Evolutionary conservation across 805 yeast species (phyloP).

Genomic region (Dipodascus albidus): DNA sequence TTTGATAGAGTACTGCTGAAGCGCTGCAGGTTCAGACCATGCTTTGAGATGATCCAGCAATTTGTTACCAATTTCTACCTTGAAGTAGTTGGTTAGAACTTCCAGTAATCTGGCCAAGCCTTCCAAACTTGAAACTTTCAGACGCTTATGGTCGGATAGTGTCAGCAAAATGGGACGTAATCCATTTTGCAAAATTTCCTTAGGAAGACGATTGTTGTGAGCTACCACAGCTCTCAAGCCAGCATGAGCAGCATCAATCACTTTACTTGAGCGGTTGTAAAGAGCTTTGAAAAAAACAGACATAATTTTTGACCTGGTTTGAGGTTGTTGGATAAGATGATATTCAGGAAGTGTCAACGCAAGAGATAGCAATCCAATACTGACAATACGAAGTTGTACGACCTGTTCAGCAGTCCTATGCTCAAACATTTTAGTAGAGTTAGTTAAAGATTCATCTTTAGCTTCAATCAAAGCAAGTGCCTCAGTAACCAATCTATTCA

Average conservation of each 20-base stretch:
- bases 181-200: conserved; percentile 90
- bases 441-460: conserved; percentile 89
- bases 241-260: conserved; percentile 85
- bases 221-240: conserved; percentile 77
- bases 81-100: conserved; percentile 79
- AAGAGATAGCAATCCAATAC: conserved; percentile 69
- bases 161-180: conserved; percentile 92
- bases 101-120: conserved; percentile 83
- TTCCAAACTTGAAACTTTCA: conserved; percentile 81
- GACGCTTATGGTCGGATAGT: conserved; percentile 81
- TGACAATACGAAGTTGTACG: conserved; percentile 77
- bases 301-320: conserved; percentile 67
- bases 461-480: conserved; percentile 94
- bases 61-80: conserved; percentile 93
- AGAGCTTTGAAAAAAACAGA: conserved; percentile 93
- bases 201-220: conserved; percentile 82
- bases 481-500: conserved; percentile 73
- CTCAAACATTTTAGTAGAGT: conserved; percentile 76
- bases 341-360: conserved; percentile 82
- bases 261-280: conserved; percentile 72
- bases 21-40: conserved; percentile 79
- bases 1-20: conserved; percentile 66
- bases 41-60: conserved; percentile 88
- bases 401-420: conserved; percentile 82
- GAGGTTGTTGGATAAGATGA: conserved; percentile 46